phyloP scores from a whole-genome alignment of 306 rosid genomes.

The Vigna angularis region DNA sequence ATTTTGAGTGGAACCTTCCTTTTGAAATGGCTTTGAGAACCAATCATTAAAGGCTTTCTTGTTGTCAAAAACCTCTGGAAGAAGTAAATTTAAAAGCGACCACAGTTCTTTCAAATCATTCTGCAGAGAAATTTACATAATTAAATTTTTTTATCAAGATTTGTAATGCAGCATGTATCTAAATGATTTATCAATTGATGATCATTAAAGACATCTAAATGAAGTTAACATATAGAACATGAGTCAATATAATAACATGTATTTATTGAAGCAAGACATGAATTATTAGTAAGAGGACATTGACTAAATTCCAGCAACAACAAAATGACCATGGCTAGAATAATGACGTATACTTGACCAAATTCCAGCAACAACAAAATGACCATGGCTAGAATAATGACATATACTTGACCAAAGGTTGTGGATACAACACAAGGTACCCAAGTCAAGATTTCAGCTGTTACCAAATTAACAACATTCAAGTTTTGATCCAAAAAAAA shows the following conservation, averaged over 20 bases:
- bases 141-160: constrained; percentile 40
- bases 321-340: constrained; percentile 24
- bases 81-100: constrained; percentile 98
- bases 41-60: constrained; percentile 97
- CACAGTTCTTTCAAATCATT: constrained; percentile 99
- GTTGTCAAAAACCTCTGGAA: constrained; percentile 98
- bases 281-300: constrained; percentile 36
- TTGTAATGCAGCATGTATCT: neutral
- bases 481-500: constrained; percentile 22
- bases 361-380: constrained; percentile 16
- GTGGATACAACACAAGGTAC: constrained; percentile 19
- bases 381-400: constrained; percentile 12
- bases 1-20: constrained; percentile 76
- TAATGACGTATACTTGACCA: constrained; percentile 9
- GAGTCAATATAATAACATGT: constrained; percentile 5
- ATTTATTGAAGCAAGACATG: neutral
- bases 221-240: constrained; percentile 18
- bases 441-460: constrained; percentile 18
- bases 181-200: constrained; percentile 6
- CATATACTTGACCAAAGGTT: constrained; percentile 20
- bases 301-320: constrained; percentile 16
- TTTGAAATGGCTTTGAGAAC: constrained; percentile 98
- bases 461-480: constrained; percentile 22
- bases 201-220: neutral
- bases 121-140: constrained; percentile 59